These are phyloP conservation scores for Juglanconis sp. DNA, from an alignment of 2,329 filamentous ascomycete species.

Conservation along the genomic window DNA sequence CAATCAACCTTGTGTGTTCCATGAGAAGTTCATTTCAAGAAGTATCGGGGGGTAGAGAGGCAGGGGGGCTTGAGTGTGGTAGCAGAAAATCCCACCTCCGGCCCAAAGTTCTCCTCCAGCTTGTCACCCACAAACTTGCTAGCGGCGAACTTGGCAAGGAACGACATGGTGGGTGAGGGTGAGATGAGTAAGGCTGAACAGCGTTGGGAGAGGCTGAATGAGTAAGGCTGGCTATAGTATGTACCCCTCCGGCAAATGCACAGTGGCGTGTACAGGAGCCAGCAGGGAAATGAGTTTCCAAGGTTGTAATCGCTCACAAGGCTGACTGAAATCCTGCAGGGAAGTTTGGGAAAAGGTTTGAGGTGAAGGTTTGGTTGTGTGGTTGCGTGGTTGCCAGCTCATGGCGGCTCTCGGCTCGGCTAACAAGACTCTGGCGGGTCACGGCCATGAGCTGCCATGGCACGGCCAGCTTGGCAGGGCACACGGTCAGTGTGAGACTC, in stretches of 20 bases:
- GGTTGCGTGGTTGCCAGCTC: no score
- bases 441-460: no score
- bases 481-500: no score
- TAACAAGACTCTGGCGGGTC: no score
- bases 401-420: no score
- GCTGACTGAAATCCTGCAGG: neutral
- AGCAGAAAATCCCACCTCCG: constrained; percentile 1
- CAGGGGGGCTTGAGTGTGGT: neutral
- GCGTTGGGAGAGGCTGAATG: neutral
- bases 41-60: no score
- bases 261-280: neutral
- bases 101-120: constrained; percentile 16
- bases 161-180: neutral
- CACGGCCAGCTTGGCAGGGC: no score
- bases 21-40: neutral
- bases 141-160: constrained; percentile 17
- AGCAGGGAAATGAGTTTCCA: neutral
- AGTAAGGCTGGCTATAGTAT: neutral
- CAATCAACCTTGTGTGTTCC: no score
- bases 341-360: neutral
- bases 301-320: neutral
- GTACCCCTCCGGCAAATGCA: neutral
- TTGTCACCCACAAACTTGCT: constrained; percentile 16
- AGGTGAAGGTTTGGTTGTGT: neutral
- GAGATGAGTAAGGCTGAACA: neutral